Percentiles rank a stretch among this genome's conserved stretches.
These are phyloP conservation scores for Cordyceps sp. DNA, from an alignment of 2,329 filamentous ascomycete species.

Conservation along the genomic window DNA sequence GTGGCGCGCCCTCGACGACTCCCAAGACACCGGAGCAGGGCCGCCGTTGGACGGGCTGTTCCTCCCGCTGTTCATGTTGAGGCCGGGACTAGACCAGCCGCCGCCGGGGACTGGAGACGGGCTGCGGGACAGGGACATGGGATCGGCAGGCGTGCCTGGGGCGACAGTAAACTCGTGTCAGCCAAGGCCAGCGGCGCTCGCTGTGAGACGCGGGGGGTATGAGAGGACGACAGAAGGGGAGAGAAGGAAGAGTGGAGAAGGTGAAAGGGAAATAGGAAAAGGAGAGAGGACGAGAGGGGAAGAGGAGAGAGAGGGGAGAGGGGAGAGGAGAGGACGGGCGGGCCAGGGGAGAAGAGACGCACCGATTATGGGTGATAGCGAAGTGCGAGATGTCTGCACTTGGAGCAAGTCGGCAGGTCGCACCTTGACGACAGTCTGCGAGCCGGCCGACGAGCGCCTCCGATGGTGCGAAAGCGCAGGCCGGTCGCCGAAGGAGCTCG, in stretches of 20 bases:
- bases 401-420: too few species aligned
- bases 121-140: conserved; percentile 76
- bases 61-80: conserved; percentile 55
- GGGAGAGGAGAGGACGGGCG: neutral
- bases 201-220: neutral
- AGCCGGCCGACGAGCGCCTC: conserved; percentile 28
- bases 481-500: conserved; percentile 34
- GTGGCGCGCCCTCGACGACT: conserved; percentile 63
- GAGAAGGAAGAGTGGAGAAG: too few species aligned
- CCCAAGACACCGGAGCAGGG: conserved; percentile 56
- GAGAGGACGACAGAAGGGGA: neutral
- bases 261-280: neutral
- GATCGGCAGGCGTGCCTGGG: conserved; percentile 35
- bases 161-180: neutral
- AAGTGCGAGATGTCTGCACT: conserved; percentile 12
- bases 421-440: conserved; percentile 13
- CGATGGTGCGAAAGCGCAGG: conserved; percentile 30
- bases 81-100: conserved; percentile 75
- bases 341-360: conserved; percentile 14
- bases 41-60: conserved; percentile 46
- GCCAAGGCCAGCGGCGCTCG: neutral
- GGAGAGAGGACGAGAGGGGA: too few species aligned
- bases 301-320: too few species aligned
- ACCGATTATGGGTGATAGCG: conserved; percentile 39
- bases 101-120: conserved; percentile 72